phyloP scores from a whole-genome alignment of 345 rosid species.

The Eutrema heterophyllum region DNA sequence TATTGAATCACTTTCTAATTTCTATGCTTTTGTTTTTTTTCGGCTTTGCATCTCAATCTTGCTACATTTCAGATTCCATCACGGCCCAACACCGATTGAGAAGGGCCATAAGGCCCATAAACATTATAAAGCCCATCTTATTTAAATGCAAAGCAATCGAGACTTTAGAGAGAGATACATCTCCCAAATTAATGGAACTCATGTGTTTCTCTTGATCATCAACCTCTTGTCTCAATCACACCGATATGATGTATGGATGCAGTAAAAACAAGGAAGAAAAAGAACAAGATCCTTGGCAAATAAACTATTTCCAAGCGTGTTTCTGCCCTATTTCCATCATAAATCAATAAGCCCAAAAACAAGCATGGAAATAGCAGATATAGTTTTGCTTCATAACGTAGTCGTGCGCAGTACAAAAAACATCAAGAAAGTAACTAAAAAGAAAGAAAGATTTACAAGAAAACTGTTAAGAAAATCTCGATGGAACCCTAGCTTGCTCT shows the following conservation, averaged over 20 bases:
- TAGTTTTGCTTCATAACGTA: neutral
- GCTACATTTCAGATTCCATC: neutral
- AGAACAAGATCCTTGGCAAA: neutral
- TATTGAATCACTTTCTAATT: too few relatives aligned
- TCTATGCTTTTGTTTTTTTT: too few relatives aligned
- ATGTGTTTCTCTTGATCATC: conserved; percentile 27
- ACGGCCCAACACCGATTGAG: neutral
- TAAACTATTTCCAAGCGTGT: conserved; percentile 25
- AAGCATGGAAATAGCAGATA: conserved; percentile 25
- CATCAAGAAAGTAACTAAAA: conserved; percentile 10
- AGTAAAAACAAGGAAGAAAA: neutral
- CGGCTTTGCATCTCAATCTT: neutral
- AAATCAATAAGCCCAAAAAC: conserved; percentile 16
- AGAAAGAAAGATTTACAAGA: conserved; percentile 9
- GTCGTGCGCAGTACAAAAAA: neutral
- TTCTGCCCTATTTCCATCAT: neutral
- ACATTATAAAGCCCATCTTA: neutral
- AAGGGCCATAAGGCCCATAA: neutral
- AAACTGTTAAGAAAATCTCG: neutral
- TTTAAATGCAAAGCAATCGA: neutral
- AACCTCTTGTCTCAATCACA: conserved; percentile 14
- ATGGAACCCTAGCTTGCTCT: neutral
- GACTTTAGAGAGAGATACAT: neutral
- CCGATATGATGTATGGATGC: neutral
- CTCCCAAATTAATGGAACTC: conserved; percentile 28